Percentiles rank a stretch among this genome's conserved stretches.
Evolutionary conservation across 139 green algal genomes (phyloP).

Genomic region (Edaphochlamys debaryana): DNA sequence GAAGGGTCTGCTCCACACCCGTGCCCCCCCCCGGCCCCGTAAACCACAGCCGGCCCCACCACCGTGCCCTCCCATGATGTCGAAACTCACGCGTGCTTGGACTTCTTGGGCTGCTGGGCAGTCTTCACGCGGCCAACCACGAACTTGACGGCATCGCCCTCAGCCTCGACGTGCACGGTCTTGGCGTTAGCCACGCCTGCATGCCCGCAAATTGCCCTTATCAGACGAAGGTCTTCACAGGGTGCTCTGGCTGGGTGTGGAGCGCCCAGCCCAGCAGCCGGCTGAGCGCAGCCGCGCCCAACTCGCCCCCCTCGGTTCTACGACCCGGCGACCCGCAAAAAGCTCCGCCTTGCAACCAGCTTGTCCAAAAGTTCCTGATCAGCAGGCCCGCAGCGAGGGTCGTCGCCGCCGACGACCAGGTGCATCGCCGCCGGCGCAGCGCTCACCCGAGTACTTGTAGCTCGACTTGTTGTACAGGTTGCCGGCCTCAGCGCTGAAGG

Average conservation of each 20-base stretch:
- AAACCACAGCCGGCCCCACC: no score
- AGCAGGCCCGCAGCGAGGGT: no score
- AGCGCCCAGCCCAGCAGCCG: not conserved
- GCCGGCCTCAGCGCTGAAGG: conserved; percentile 74
- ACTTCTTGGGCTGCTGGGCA: conserved; percentile 50
- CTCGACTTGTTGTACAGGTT: conserved; percentile 84
- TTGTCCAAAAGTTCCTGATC: no score
- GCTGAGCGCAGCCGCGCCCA: not conserved
- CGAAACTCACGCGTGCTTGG: conserved; percentile 24
- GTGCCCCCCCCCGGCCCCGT: no score
- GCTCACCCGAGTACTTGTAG: conserved; percentile 87
- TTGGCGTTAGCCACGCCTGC: conserved; percentile 70
- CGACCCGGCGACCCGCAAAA: no score
- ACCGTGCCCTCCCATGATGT: no score
- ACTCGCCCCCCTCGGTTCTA: no score
- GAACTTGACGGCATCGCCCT: conserved; percentile 43
- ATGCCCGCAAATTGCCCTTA: not conserved
- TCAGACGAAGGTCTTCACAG: not conserved
- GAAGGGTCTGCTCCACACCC: no score
- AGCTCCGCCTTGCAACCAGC: no score
- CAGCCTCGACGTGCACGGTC: conserved; percentile 61
- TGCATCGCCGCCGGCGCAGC: not conserved
- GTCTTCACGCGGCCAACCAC: conserved; percentile 56
- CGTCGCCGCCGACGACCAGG: not conserved
- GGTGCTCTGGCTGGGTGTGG: not conserved